Conservation (phyloP, 2,329 filamentous ascomycete genomes). For the Penicillium sp. region DNA sequence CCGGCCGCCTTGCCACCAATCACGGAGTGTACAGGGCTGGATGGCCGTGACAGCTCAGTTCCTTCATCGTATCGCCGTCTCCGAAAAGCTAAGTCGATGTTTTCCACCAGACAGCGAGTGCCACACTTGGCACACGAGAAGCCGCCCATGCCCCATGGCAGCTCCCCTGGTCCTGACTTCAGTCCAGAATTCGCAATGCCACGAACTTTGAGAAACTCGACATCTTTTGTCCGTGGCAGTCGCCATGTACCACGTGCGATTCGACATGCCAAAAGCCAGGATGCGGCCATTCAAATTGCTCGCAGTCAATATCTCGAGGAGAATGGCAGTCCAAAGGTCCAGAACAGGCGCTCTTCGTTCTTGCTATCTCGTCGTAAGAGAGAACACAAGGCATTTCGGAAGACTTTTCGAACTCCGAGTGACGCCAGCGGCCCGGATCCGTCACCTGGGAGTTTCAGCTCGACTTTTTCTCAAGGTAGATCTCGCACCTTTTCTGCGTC, state of each 20-base stretch:
- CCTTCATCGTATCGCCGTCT: conserved; percentile 50
- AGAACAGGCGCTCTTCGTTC: conserved; percentile 27
- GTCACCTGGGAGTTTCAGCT: conserved; percentile 6
- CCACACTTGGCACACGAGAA: conserved; percentile 21
- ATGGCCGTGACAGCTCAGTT: conserved; percentile 37
- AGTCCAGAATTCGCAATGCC: conserved; percentile 20
- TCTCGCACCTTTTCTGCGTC: conserved; percentile 42
- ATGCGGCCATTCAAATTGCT: conserved; percentile 43
- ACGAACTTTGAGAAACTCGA: conserved; percentile 39
- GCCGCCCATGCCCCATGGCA: conserved; percentile 8
- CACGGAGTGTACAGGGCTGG: conserved; percentile 34
- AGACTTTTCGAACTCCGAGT: conserved; percentile 34
- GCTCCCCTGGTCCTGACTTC: conserved; percentile 14
- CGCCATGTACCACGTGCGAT: conserved; percentile 16
- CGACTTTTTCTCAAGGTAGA: conserved; percentile 21
- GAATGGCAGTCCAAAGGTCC: conserved; percentile 15
- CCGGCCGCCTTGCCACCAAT: conserved; percentile 27
- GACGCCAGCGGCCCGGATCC: conserved; percentile 17
- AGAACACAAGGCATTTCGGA: conserved; percentile 39
- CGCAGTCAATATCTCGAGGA: conserved; percentile 40
- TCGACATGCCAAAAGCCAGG: conserved; percentile 32
- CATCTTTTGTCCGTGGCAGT: conserved; percentile 42
- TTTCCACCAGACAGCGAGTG: conserved; percentile 39
- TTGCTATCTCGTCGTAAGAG: conserved; percentile 22
- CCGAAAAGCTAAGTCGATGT: conserved; percentile 51